Evolutionary conservation across 805 yeast genomes (phyloP), one percentile per base, ranked within the genome.

Genomic region (Danielia oregonensis): DNA sequence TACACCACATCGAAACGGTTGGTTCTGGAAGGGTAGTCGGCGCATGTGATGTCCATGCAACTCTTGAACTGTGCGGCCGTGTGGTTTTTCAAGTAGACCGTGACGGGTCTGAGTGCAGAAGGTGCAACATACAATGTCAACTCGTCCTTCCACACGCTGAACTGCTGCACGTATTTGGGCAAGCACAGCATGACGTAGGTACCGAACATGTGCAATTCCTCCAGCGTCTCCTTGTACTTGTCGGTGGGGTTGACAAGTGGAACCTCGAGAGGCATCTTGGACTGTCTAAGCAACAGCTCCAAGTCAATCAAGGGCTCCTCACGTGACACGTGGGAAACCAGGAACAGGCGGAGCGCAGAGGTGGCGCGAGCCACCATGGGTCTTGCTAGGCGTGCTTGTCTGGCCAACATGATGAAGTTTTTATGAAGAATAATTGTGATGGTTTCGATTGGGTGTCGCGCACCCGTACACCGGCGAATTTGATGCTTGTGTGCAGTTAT

Each of bases 111-210:
- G 36, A 86, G 59, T 5, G 87, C 89, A 16, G 74, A 63, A 29
- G 95, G 95, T 3, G 87, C 83, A 40, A 82, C 76, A 58, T 78
- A 80, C 33, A 86, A 60, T 28, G 82, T 75, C 57, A 86, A 74
- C 63, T 86, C 95, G 56, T 86, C 94, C 62, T 86, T 86, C 95
- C 95, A 86, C 31, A 86, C 95, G 5, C 86, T 70, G 51, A 85
- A 86, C 58, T 82, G 82, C 65, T 86, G 94, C 43, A 86, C 73
- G 54, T 66, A 84, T 60, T 85, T 86, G 30, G 95, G 95, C 64
- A 86, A 55, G 43, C 85, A 76, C 6, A 86, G 72, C 73, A 82
- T 81, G 45, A 86, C 58, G 55, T 86, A 86, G 36, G 76, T 73
- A 17, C 95, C 95, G 59, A 83, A 86, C 61, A 78, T 77, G 67